Evolutionary conservation across 2,329 filamentous ascomycete genomes (phyloP).

Genomic region (Fusarium humuli): DNA sequence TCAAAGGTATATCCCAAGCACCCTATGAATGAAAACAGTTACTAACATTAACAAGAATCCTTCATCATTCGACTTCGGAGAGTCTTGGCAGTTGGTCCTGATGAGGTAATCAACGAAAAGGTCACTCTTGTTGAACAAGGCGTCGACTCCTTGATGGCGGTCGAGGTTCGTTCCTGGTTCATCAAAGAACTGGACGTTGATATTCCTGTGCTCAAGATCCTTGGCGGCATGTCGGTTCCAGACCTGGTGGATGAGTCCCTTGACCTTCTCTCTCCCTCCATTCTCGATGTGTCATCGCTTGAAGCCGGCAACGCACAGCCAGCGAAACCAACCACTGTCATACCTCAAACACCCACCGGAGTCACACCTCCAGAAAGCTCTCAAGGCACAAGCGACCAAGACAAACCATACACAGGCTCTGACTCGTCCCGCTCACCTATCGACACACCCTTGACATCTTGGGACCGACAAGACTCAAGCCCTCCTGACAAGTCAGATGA

Average conservation of each 20-base stretch:
- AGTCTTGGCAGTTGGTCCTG: background rate
- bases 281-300: background rate
- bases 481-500: background rate
- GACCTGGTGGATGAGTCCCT: background rate
- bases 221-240: background rate
- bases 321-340: background rate
- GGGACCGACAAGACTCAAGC: background rate
- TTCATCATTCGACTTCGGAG: background rate
- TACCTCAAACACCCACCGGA: background rate
- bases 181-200: conserved; percentile 7
- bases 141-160: conserved; percentile 1
- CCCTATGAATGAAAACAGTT: too few relatives aligned
- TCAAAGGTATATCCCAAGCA: background rate
- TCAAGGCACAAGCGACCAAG: background rate
- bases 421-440: background rate
- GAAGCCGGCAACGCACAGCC: background rate
- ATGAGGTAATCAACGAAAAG: background rate
- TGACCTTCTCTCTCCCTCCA: background rate
- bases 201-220: conserved; percentile 7
- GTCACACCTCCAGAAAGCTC: background rate
- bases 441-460: background rate
- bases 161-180: conserved; percentile 13
- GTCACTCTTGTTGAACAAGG: background rate
- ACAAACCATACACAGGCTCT: background rate
- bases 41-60: background rate